Conservation (phyloP, 208 protist genomes). For the Wallacemonas sp. region DNA sequence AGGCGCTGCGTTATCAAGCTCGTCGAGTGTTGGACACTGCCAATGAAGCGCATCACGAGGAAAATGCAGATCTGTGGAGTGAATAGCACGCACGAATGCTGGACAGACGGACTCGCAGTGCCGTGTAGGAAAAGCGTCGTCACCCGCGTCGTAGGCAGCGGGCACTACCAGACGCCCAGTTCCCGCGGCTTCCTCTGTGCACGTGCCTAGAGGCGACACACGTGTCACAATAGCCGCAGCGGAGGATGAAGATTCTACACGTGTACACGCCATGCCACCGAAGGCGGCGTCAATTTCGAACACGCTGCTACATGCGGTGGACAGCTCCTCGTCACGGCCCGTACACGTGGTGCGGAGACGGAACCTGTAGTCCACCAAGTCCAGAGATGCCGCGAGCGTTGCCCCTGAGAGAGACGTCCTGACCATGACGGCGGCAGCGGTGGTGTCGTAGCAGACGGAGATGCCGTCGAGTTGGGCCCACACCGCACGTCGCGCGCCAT, state of each 20-base stretch:
- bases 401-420: not conserved
- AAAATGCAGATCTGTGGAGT: conserved; percentile 27
- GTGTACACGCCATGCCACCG: conserved; percentile 46
- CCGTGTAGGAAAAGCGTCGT: conserved; percentile 7
- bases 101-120: conserved; percentile 32
- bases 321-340: too few species aligned
- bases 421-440: not conserved
- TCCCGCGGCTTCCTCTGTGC: conserved; percentile 26
- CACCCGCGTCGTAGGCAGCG: not conserved
- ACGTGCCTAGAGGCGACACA: conserved; percentile 77
- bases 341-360: conserved; percentile 14
- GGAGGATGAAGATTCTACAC: conserved; percentile 1
- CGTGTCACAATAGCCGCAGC: conserved; percentile 31
- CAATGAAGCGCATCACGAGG: conserved; percentile 27
- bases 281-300: conserved; percentile 64
- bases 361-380: conserved; percentile 25
- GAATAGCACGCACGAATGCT: conserved; percentile 37
- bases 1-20: not conserved
- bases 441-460: conserved; percentile 1
- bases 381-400: conserved; percentile 19
- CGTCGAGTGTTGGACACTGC: not conserved
- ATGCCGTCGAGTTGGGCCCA: conserved; percentile 5
- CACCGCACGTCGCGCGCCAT: not conserved
- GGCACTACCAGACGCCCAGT: conserved; percentile 24
- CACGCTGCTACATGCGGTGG: conserved; percentile 12